Base-by-base conservation (phyloP, 2,329 filamentous ascomycete genomes). In the Aspergillus calidoustus region DNA sequence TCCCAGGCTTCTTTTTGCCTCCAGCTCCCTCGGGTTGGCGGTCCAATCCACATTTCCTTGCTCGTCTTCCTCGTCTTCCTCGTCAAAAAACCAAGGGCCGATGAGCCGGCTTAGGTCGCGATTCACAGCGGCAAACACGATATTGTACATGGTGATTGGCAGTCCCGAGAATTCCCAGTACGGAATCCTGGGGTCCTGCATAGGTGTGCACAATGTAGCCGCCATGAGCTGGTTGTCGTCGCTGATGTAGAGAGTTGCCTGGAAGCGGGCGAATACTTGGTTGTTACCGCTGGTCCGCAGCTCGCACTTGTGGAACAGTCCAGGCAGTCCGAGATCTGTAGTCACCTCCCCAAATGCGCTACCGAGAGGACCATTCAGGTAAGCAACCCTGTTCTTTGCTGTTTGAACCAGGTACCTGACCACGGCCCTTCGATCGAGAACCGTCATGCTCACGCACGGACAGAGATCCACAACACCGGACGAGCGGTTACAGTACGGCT, bases 381-480 rank as follows among this genome's bases (percentile, higher is more conserved):
- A 13, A 2, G 13, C 31, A 3, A 15, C 9, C 11, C 41, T 48
- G 0, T 19, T 13, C 19, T 41, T 56, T 5, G n/a, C 22, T 17
- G n/a, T n/a, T 3, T 9, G 13, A 5, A n/a, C 8, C 7, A 56
- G 28, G 17, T 7, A 19, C 22, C 19, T 19, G 9, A 49, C 30
- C 1, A 41, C 15, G 5, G n/a, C 11, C n/a, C 17, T 11, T 7
- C 13, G 49, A 28, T 49, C 54, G 19, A 17, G 28, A 6, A 56
- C 9, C n/a, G 54, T 49, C 7, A 49, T 8, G 13, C 23, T n/a
- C 19, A 47, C 44, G n/a, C 54, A 56, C 7, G 44, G 54, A 11
- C 54, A 56, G 6, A 56, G 28, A 38, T 56, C 54, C 7, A 56
- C 44, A n/a, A 56, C 22, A 2, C 54, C 54, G 1, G 54, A 30